phyloP scores from a whole-genome alignment of 1,139 yeast species.

The Meyerozyma athensensis region DNA sequence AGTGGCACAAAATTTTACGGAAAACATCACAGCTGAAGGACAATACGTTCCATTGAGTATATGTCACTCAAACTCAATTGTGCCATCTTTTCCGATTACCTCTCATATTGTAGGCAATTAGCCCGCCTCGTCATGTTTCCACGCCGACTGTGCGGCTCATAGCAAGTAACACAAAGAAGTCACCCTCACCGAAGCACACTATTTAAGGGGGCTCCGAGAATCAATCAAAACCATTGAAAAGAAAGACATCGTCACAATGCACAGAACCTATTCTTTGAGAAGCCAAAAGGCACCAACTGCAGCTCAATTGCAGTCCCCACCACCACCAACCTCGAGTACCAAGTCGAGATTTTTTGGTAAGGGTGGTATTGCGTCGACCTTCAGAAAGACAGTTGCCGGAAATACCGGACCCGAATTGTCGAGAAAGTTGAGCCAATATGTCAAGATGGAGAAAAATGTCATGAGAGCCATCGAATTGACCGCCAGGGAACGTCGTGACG shows the following conservation, averaged over 20 bases:
- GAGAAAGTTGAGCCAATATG: conserved; percentile 81
- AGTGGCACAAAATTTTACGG: too few relatives aligned
- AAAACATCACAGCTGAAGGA: too few relatives aligned
- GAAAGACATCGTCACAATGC: too few relatives aligned
- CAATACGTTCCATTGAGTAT: too few relatives aligned
- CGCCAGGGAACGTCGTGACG: conserved; percentile 93
- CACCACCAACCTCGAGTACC: conserved; percentile 93
- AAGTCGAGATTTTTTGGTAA: conserved; percentile 84
- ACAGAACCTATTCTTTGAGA: conserved; percentile 97
- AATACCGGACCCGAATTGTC: conserved; percentile 93
- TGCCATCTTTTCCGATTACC: background rate
- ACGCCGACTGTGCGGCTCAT: conserved; percentile 3
- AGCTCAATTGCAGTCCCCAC: conserved; percentile 87
- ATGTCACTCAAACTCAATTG: too few relatives aligned
- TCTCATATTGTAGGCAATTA: background rate
- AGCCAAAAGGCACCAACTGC: conserved; percentile 95
- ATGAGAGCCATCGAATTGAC: conserved; percentile 92
- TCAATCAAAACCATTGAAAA: background rate
- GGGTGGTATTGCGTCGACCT: conserved; percentile 74
- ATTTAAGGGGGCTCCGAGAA: background rate
- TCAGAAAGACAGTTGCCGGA: conserved; percentile 89
- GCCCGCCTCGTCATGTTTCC: conserved; percentile 2
- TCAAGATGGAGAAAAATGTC: conserved; percentile 94
- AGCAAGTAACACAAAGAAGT: conserved; percentile 4
- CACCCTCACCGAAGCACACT: background rate